phyloP scores from a whole-genome alignment of 176 grass and related monocot species.

The Stipa capillata region DNA sequence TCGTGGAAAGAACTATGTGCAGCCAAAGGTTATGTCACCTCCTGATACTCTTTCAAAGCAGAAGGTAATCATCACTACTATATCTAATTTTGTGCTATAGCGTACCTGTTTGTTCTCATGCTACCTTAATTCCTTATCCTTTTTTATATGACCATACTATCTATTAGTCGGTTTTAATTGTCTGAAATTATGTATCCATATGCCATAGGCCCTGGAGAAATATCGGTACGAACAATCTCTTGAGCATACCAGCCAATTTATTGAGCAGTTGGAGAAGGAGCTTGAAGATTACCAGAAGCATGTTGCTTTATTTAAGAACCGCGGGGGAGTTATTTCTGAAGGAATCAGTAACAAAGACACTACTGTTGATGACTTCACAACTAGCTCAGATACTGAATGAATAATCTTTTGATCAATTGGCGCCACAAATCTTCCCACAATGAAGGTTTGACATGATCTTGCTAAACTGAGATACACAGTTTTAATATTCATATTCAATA shows the following conservation, averaged over 20 bases:
- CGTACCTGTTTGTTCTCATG: background rate
- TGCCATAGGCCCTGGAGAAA: slow-evolving; percentile 65
- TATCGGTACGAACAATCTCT: slow-evolving; percentile 81
- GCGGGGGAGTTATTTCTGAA: slow-evolving; percentile 7
- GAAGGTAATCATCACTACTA: slow-evolving; percentile 44
- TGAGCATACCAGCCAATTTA: slow-evolving; percentile 67
- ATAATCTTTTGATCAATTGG: background rate
- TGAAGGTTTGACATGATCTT: slow-evolving; percentile 12
- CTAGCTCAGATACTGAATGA: slow-evolving; percentile 28
- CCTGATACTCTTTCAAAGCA: slow-evolving; percentile 64
- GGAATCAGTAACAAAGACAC: slow-evolving; percentile 10
- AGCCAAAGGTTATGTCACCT: slow-evolving; percentile 68
- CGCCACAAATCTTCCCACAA: background rate
- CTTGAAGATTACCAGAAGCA: slow-evolving; percentile 72
- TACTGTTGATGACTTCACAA: background rate
- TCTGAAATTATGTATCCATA: background rate
- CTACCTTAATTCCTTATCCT: background rate
- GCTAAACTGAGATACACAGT: background rate
- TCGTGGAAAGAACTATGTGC: slow-evolving; percentile 68
- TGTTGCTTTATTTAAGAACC: slow-evolving; percentile 58
- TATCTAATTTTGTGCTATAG: background rate
- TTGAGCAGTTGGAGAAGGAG: slow-evolving; percentile 61
- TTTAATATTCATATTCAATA: background rate
- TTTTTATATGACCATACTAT: background rate
- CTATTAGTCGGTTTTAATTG: background rate